Percentiles rank a stretch among this genome's conserved stretches.
Evolutionary conservation across 1,284 basidiomycete genomes (phyloP).

Genomic region (Cystobasidiaceae sp.): DNA sequence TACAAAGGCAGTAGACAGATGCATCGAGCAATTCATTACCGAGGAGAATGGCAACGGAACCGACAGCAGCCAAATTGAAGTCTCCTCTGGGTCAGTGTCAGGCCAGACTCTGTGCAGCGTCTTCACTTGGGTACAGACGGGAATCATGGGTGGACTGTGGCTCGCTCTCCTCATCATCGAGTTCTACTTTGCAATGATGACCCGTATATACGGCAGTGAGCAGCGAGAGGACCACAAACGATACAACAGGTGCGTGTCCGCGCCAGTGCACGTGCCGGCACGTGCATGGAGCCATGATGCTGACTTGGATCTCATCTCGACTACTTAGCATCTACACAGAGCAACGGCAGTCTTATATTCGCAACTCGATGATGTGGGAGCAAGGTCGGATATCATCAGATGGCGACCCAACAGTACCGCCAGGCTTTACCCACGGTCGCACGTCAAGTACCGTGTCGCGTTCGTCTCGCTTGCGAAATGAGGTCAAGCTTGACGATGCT

Average conservation of each 20-base stretch:
- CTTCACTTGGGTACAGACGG: constrained; percentile 85
- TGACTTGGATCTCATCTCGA: background rate
- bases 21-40: constrained; percentile 60
- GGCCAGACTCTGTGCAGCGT: constrained; percentile 70
- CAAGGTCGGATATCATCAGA: background rate
- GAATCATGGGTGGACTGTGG: constrained; percentile 82
- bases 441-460: constrained; percentile 25
- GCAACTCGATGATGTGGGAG: constrained; percentile 29
- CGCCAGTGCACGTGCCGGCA: no score
- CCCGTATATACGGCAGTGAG: constrained; percentile 65
- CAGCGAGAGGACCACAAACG: constrained; percentile 51
- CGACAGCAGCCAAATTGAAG: constrained; percentile 38
- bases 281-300: background rate
- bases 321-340: constrained; percentile 28
- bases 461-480: constrained; percentile 27
- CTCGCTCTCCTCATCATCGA: constrained; percentile 64
- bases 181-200: constrained; percentile 64
- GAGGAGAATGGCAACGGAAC: constrained; percentile 43
- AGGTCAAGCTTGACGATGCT: constrained; percentile 24
- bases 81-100: constrained; percentile 46
- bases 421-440: constrained; percentile 18
- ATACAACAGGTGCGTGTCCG: constrained; percentile 27
- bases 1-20: constrained; percentile 60
- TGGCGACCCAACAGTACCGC: constrained; percentile 11
- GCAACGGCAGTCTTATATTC: constrained; percentile 22